Evolutionary conservation across 352 stramenopile species (phyloP).

Genomic region (Pythium monospermum): DNA sequence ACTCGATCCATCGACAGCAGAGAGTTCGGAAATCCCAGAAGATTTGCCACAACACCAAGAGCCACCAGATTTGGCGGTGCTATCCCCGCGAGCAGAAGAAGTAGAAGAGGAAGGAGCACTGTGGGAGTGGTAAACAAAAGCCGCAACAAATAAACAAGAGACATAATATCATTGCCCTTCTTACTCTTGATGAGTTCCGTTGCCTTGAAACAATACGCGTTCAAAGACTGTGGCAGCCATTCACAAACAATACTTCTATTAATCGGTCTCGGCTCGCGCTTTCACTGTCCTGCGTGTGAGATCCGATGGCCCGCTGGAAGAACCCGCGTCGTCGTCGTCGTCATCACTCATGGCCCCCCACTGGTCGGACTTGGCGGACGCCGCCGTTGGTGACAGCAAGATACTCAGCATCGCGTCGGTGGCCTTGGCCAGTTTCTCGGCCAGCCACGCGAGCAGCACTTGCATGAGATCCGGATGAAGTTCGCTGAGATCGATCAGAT

Average conservation of each 20-base stretch:
- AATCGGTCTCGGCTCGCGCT: slow-evolving; percentile 54
- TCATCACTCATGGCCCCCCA: slow-evolving; percentile 17
- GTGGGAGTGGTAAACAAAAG: slow-evolving; percentile 34
- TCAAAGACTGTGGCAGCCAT: too few species aligned
- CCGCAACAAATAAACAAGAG: too few species aligned
- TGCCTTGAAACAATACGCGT: too few species aligned
- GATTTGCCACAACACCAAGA: slow-evolving; percentile 24
- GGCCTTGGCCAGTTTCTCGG: slow-evolving; percentile 59
- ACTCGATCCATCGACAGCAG: neutral
- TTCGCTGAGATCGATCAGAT: slow-evolving; percentile 74
- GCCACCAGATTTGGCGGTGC: neutral
- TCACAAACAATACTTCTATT: too few species aligned
- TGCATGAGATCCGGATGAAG: slow-evolving; percentile 82
- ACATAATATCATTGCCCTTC: too few species aligned
- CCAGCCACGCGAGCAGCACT: slow-evolving; percentile 73
- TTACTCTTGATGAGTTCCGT: slow-evolving; percentile 23
- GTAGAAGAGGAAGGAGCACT: slow-evolving; percentile 34
- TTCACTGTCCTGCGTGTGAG: slow-evolving; percentile 30
- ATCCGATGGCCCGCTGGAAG: slow-evolving; percentile 12
- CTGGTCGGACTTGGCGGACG: slow-evolving; percentile 2
- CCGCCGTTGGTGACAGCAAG: slow-evolving; percentile 38
- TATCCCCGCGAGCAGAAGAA: slow-evolving; percentile 39
- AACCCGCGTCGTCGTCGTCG: slow-evolving; percentile 12
- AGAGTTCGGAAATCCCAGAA: slow-evolving; percentile 27
- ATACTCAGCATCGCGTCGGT: slow-evolving; percentile 63